A percentile compares a stretch with the other conserved stretches of the same genome.
Conservation (phyloP, 1,284 basidiomycete genomes). For the Apiotrichum domesticum region DNA sequence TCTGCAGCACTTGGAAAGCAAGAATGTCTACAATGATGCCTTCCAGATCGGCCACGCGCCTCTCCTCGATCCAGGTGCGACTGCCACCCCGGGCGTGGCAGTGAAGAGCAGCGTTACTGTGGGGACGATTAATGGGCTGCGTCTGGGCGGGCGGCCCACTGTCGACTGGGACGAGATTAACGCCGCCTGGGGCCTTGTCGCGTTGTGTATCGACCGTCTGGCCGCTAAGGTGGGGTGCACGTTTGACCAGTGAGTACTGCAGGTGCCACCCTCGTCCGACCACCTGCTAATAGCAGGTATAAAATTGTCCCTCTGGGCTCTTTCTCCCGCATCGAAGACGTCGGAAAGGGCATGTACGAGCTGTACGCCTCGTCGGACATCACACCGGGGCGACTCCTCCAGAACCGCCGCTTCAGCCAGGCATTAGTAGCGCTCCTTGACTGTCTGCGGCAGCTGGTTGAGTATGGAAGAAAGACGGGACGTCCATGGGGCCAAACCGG, state of each 20-base stretch:
- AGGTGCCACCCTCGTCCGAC: no score
- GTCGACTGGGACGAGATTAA: slow-evolving; percentile 99
- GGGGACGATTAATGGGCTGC: slow-evolving; percentile 92
- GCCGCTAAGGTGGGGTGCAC: slow-evolving; percentile 80
- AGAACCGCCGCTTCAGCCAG: slow-evolving; percentile 91
- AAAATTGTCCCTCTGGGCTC: slow-evolving; percentile 86
- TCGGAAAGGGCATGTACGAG: slow-evolving; percentile 77
- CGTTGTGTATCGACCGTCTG: slow-evolving; percentile 84
- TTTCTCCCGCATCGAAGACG: slow-evolving; percentile 81
- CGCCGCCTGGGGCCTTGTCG: slow-evolving; percentile 94
- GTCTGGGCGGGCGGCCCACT: slow-evolving; percentile 75
- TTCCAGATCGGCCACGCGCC: slow-evolving; percentile 86
- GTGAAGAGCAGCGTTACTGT: slow-evolving; percentile 53
- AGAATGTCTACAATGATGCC: slow-evolving; percentile 97
- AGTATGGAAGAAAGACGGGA: slow-evolving; percentile 70
- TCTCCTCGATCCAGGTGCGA: slow-evolving; percentile 8
- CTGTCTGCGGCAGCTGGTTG: slow-evolving; percentile 83
- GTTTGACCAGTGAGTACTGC: slow-evolving; percentile 64
- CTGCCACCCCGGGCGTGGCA: slow-evolving; percentile 1
- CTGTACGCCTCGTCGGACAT: slow-evolving; percentile 83
- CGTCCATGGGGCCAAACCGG: slow-evolving; percentile 68
- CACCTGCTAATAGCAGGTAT: slow-evolving; percentile 54
- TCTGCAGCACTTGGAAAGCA: slow-evolving; percentile 64
- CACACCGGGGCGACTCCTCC: slow-evolving; percentile 66
- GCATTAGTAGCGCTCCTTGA: slow-evolving; percentile 95